Conservation (phyloP, 805 yeast genomes). For the Novakomyces olei region DNA sequence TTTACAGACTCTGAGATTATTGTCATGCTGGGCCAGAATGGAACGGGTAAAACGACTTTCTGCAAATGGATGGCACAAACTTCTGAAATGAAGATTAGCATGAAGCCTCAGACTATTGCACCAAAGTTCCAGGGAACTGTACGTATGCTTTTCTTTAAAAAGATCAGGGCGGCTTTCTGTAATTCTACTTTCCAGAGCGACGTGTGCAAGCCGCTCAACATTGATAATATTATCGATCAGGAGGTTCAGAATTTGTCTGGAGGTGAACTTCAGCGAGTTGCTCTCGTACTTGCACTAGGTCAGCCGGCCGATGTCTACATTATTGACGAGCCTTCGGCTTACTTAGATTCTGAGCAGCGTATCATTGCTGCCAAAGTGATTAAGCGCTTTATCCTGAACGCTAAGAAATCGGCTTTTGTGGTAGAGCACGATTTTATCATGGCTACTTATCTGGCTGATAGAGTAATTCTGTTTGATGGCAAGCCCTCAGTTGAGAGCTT, state of each 20-base stretch:
- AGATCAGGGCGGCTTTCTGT: slow-evolving; percentile 80
- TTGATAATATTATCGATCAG: slow-evolving; percentile 87
- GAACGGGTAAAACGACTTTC: slow-evolving; percentile 97
- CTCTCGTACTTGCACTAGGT: slow-evolving; percentile 88
- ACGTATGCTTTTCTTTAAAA: slow-evolving; percentile 89
- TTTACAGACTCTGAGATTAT: slow-evolving; percentile 90
- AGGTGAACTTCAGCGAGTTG: slow-evolving; percentile 99
- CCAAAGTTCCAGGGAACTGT: slow-evolving; percentile 98
- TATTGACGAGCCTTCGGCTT: slow-evolving; percentile 98
- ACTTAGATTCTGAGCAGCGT: slow-evolving; percentile 98
- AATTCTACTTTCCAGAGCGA: slow-evolving; percentile 97
- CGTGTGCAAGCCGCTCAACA: slow-evolving; percentile 83
- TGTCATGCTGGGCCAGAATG: slow-evolving; percentile 99
- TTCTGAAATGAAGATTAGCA: slow-evolving; percentile 77
- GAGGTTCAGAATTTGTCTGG: slow-evolving; percentile 96
- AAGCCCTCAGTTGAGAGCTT: slow-evolving; percentile 62
- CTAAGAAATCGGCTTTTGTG: slow-evolving; percentile 95
- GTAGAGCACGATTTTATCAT: slow-evolving; percentile 99
- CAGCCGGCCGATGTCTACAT: slow-evolving; percentile 84
- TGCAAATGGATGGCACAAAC: slow-evolving; percentile 80
- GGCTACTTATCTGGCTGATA: slow-evolving; percentile 98
- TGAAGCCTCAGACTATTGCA: slow-evolving; percentile 98
- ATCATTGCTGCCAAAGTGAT: slow-evolving; percentile 95
- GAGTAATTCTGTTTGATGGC: slow-evolving; percentile 97
- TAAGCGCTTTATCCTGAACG: slow-evolving; percentile 84